Percentiles rank a stretch among this genome's conserved stretches.
phyloP scores from a whole-genome alignment of 176 grass and related monocot species.

The Rhipidocladum racemiflorum region DNA sequence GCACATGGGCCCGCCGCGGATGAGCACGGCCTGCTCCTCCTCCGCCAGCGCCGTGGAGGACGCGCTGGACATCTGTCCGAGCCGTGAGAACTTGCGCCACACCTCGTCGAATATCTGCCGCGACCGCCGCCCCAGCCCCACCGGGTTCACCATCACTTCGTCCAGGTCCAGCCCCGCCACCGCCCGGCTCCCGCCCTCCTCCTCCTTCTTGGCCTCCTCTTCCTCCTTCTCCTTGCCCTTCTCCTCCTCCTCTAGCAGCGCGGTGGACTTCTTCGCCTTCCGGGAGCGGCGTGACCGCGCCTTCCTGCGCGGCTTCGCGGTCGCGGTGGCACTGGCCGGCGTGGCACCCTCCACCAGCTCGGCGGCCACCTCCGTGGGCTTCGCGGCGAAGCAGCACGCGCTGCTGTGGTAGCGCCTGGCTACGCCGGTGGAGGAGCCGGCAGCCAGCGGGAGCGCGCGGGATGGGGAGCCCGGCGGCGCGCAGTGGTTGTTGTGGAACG shows the following conservation, averaged over 20 bases:
- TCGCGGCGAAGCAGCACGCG: slow-evolving; percentile 46
- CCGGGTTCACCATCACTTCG: slow-evolving; percentile 82
- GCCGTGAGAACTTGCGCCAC: slow-evolving; percentile 96
- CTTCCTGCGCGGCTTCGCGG: slow-evolving; percentile 23
- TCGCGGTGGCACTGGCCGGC: neutral
- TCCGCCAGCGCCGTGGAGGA: slow-evolving; percentile 47
- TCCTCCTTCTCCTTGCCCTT: slow-evolving; percentile 1
- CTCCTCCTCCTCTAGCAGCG: slow-evolving; percentile 12
- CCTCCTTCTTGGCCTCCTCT: neutral
- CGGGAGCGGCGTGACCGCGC: slow-evolving; percentile 11
- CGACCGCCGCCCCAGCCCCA: slow-evolving; percentile 75
- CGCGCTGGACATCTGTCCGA: slow-evolving; percentile 89
- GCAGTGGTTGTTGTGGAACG: slow-evolving; percentile 44
- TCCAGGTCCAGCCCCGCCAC: slow-evolving; percentile 59
- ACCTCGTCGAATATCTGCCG: slow-evolving; percentile 97
- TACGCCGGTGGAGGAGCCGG: neutral
- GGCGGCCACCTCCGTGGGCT: slow-evolving; percentile 34
- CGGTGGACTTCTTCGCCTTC: slow-evolving; percentile 37
- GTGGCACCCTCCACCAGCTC: slow-evolving; percentile 25
- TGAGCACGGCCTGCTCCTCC: slow-evolving; percentile 57
- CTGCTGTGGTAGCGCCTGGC: slow-evolving; percentile 26
- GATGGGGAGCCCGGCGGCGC: slow-evolving; percentile 9
- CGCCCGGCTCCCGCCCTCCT: slow-evolving; percentile 28
- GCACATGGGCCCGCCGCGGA: slow-evolving; percentile 81
- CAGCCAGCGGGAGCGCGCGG: slow-evolving; percentile 17